phyloP scores from a whole-genome alignment of 371 early-diverging fungal species.

The Actinomortierella wolfii region DNA sequence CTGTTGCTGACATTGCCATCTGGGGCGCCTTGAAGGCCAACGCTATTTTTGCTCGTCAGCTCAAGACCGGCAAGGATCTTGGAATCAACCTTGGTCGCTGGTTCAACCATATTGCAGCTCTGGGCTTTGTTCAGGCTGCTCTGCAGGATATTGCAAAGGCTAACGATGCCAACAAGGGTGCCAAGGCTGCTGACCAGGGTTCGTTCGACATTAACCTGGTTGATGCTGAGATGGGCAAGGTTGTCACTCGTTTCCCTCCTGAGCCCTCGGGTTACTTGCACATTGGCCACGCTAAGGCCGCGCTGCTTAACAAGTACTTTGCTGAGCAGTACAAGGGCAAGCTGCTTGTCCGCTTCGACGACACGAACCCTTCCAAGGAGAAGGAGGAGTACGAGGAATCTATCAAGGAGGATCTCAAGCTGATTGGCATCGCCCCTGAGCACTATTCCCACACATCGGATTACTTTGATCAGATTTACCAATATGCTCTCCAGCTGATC shows the following conservation, averaged over 20 bases:
- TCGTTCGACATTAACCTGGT: conserved; percentile 91
- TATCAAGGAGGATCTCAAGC: conserved; percentile 90
- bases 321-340: conserved; percentile 93
- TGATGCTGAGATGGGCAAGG: conserved; percentile 83
- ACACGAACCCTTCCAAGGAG: conserved; percentile 99
- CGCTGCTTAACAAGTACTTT: conserved; percentile 98
- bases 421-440: conserved; percentile 89
- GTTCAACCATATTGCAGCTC: conserved; percentile 77
- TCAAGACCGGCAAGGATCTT: conserved; percentile 77
- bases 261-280: conserved; percentile 99
- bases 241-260: conserved; percentile 98
- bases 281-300: conserved; percentile 99
- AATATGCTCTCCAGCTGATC: conserved; percentile 89
- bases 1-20: conserved; percentile 84
- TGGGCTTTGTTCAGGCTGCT: conserved; percentile 56
- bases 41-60: conserved; percentile 76
- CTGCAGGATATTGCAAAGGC: conserved; percentile 56
- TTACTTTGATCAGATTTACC: conserved; percentile 91
- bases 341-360: conserved; percentile 98
- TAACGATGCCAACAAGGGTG: conserved; percentile 44
- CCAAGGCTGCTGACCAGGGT: conserved; percentile 81
- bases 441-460: conserved; percentile 93
- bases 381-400: conserved; percentile 94
- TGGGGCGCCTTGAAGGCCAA: conserved; percentile 91
- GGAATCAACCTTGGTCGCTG: conserved; percentile 83